Evolutionary conservation across 192 early-diverging fungal species (phyloP).

Genomic region (Physocladia obscura): DNA sequence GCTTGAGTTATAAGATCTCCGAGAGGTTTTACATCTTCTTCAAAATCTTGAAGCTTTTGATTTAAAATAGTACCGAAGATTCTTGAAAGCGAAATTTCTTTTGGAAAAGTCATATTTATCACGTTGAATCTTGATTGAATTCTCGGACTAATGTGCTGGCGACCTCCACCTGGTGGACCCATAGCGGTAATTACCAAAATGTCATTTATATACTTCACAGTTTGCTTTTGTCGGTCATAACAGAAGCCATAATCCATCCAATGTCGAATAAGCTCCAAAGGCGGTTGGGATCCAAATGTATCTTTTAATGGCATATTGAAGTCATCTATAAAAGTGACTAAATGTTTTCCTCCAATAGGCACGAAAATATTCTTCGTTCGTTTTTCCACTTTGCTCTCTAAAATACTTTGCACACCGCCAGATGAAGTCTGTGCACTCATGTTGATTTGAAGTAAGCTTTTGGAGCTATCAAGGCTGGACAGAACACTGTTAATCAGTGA

Average conservation of each 20-base stretch:
- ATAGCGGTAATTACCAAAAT: constrained; percentile 53
- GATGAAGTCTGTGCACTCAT: constrained; percentile 62
- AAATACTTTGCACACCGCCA: constrained; percentile 46
- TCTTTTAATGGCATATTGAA: constrained; percentile 66
- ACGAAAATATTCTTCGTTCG: constrained; percentile 63
- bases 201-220: constrained; percentile 54
- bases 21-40: constrained; percentile 55
- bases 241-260: constrained; percentile 62
- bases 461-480: constrained; percentile 37
- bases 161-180: constrained; percentile 61
- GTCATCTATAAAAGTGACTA: constrained; percentile 59
- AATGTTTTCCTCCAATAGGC: constrained; percentile 55
- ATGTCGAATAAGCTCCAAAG: constrained; percentile 55
- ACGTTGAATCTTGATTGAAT: constrained; percentile 59
- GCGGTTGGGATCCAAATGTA: constrained; percentile 64
- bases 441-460: constrained; percentile 48
- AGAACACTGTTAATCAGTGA: constrained; percentile 54
- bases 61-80: constrained; percentile 61
- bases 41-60: constrained; percentile 57
- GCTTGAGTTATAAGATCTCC: constrained; percentile 54
- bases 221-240: constrained; percentile 59
- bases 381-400: constrained; percentile 61
- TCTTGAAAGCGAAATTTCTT: constrained; percentile 44
- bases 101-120: constrained; percentile 60
- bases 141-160: constrained; percentile 54